Evolutionary conservation across 2,329 filamentous ascomycete species (phyloP).

Genomic region (Didymellaceae sp.): DNA sequence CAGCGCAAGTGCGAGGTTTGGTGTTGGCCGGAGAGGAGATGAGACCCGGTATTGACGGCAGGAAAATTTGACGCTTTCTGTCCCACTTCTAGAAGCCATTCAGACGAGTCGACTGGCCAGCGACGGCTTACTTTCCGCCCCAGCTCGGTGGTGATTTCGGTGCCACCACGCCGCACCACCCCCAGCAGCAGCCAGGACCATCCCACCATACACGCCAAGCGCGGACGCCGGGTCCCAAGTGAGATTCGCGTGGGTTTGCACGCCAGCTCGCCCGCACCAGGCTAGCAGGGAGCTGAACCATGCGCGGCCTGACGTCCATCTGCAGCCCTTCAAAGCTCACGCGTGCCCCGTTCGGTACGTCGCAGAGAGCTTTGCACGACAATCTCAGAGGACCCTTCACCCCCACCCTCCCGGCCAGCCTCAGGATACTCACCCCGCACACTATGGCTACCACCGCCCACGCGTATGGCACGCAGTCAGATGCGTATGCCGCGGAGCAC

Average conservation of each 20-base stretch:
- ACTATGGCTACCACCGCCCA: conserved; percentile 32
- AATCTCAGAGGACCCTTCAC: conserved; percentile 20
- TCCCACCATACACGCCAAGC: conserved; percentile 25
- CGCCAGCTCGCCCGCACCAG: conserved; percentile 24
- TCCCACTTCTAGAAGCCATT: conserved; percentile 27
- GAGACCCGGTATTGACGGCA: conserved; percentile 11
- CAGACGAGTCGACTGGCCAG: conserved; percentile 5
- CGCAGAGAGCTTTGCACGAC: conserved; percentile 29
- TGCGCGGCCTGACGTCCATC: conserved; percentile 34
- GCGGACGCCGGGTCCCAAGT: conserved; percentile 23
- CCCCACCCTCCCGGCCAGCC: conserved; percentile 17
- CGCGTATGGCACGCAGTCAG: conserved; percentile 40
- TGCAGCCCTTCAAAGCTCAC: conserved; percentile 38
- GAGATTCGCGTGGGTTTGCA: conserved; percentile 30
- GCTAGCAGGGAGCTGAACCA: conserved; percentile 31
- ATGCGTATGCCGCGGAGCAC: conserved; percentile 43
- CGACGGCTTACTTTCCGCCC: conserved; percentile 13
- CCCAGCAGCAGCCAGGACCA: conserved; percentile 20
- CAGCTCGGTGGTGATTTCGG: conserved; percentile 27
- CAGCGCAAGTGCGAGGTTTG: conserved; percentile 3
- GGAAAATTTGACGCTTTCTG: conserved; percentile 16
- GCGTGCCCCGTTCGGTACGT: conserved; percentile 23
- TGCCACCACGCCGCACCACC: conserved; percentile 8
- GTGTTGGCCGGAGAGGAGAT: conserved; percentile 1
- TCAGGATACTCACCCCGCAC: conserved; percentile 18